Conservation (phyloP, 1,284 basidiomycete genomes). For the Ceratobasidium sp. region DNA sequence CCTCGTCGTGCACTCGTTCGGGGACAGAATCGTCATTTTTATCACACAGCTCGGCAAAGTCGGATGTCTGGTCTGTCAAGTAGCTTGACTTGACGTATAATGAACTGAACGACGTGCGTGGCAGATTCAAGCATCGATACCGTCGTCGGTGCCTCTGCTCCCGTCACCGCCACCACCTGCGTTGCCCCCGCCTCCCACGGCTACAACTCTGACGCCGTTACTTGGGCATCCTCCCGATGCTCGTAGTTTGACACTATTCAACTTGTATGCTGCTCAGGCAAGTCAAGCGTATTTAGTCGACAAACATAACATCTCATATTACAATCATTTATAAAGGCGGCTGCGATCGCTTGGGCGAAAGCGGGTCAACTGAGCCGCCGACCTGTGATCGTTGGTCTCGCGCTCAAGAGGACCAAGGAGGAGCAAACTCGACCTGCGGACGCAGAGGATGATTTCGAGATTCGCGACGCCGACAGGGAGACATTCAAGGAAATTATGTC, state of each 20-base stretch:
- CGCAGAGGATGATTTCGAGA: slow-evolving; percentile 50
- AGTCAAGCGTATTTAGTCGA: neutral
- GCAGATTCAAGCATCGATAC: slow-evolving; percentile 85
- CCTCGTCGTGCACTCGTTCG: slow-evolving; percentile 78
- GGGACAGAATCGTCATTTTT: slow-evolving; percentile 81
- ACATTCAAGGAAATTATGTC: slow-evolving; percentile 75
- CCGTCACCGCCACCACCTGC: slow-evolving; percentile 55
- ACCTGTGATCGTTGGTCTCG: slow-evolving; percentile 74
- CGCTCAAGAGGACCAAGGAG: slow-evolving; percentile 60
- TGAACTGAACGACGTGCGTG: slow-evolving; percentile 37
- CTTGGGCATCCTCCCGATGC: slow-evolving; percentile 72
- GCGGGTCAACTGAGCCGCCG: slow-evolving; percentile 61
- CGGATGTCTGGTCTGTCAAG: slow-evolving; percentile 74
- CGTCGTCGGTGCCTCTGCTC: slow-evolving; percentile 67
- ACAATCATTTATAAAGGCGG: slow-evolving; percentile 58
- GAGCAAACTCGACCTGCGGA: neutral
- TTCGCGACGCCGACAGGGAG: slow-evolving; percentile 61
- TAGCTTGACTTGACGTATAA: slow-evolving; percentile 5
- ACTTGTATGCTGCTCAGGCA: slow-evolving; percentile 80
- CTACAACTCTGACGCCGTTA: slow-evolving; percentile 77
- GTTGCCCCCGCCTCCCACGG: slow-evolving; percentile 75
- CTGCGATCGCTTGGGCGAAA: slow-evolving; percentile 80
- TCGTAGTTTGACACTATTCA: slow-evolving; percentile 75
- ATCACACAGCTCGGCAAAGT: slow-evolving; percentile 90
- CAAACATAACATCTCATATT: neutral